These are phyloP conservation scores for Melampsora americana DNA, from an alignment of 1,284 basidiomycete species.

Conservation along the genomic window DNA sequence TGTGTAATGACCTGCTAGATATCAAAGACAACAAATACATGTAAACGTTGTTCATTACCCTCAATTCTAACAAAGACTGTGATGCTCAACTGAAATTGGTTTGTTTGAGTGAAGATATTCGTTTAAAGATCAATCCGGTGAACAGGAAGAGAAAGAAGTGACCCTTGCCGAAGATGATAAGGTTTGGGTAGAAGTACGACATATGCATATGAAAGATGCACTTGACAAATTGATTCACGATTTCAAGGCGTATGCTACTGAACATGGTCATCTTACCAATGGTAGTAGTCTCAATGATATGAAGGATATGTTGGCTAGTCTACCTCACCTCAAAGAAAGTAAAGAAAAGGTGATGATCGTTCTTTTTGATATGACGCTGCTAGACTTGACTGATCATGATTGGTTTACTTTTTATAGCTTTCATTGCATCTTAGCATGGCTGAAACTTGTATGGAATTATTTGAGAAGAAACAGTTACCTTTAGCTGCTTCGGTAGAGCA, in stretches of 20 bases:
- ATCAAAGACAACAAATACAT: slow-evolving; percentile 80
- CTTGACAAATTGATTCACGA: slow-evolving; percentile 43
- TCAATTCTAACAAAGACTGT: not conserved
- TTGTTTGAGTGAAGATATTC: not conserved
- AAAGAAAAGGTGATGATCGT: slow-evolving; percentile 65
- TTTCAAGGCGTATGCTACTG: slow-evolving; percentile 54
- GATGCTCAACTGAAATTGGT: not conserved
- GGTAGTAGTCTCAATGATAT: slow-evolving; percentile 89
- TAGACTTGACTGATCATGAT: not conserved
- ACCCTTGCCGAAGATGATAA: slow-evolving; percentile 42
- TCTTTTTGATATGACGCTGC: not conserved
- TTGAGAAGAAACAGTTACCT: slow-evolving; percentile 81
- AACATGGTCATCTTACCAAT: slow-evolving; percentile 42
- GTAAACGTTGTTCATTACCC: slow-evolving; percentile 58
- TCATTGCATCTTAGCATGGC: slow-evolving; percentile 96
- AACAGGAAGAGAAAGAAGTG: slow-evolving; percentile 41
- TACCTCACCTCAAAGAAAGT: slow-evolving; percentile 93
- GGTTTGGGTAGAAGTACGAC: slow-evolving; percentile 43
- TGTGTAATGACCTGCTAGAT: slow-evolving; percentile 89
- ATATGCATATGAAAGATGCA: slow-evolving; percentile 45
- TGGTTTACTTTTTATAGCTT: slow-evolving; percentile 59
- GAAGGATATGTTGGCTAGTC: slow-evolving; percentile 95
- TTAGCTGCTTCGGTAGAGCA: slow-evolving; percentile 84
- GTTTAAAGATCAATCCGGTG: slow-evolving; percentile 33
- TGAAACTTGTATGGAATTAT: slow-evolving; percentile 90